Evolutionary conservation across 345 rosid genomes (phyloP).

Genomic region (Populus alba): DNA sequence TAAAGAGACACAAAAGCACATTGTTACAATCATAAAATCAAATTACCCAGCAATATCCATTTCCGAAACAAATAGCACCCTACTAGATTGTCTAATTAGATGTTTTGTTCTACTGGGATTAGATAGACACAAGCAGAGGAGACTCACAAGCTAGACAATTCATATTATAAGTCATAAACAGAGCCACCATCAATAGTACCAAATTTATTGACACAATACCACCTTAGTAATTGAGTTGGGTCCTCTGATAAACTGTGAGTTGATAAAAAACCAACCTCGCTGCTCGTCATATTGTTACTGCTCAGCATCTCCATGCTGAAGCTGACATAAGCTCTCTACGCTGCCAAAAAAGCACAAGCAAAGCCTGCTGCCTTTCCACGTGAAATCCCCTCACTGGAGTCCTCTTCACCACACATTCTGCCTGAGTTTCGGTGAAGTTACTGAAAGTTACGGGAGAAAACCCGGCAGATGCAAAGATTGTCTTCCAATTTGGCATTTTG

Average conservation of each 20-base stretch:
- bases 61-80: slow-evolving; percentile 20
- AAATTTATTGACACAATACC: slow-evolving; percentile 29
- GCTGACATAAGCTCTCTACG: slow-evolving; percentile 78
- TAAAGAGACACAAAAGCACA: slow-evolving; percentile 17
- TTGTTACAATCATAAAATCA: slow-evolving; percentile 18
- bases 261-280: slow-evolving; percentile 24
- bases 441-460: slow-evolving; percentile 66
- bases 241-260: slow-evolving; percentile 27
- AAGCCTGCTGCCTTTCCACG: slow-evolving; percentile 70
- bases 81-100: slow-evolving; percentile 27
- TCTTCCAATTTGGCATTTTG: slow-evolving; percentile 68
- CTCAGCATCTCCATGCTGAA: slow-evolving; percentile 86
- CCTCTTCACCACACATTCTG: slow-evolving; percentile 75
- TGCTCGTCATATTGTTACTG: slow-evolving; percentile 1
- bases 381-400: slow-evolving; percentile 69
- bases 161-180: slow-evolving; percentile 22
- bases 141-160: slow-evolving; percentile 27
- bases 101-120: slow-evolving; percentile 21
- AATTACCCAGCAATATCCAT: slow-evolving; percentile 25
- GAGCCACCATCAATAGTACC: slow-evolving; percentile 21
- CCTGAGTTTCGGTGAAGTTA: slow-evolving; percentile 78
- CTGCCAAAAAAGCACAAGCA: slow-evolving; percentile 85
- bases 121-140: slow-evolving; percentile 32
- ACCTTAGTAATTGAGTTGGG: slow-evolving; percentile 24
- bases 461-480: slow-evolving; percentile 63